phyloP scores from a whole-genome alignment of 352 stramenopile genomes.

The Blastocystis sp. region DNA sequence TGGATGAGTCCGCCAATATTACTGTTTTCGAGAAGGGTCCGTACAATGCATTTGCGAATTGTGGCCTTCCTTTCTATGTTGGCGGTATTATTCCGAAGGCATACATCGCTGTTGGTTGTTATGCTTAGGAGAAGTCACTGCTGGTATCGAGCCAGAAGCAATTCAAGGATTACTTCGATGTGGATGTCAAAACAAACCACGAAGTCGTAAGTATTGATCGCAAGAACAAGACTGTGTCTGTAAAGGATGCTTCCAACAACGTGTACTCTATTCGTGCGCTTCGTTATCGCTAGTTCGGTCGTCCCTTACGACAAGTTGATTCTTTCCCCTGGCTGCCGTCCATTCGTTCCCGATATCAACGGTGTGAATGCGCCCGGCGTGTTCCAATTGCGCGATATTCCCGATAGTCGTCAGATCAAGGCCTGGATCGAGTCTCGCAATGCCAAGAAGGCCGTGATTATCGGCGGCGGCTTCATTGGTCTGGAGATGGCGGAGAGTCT shows the following conservation, averaged over 20 bases:
- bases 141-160: constrained; percentile 68
- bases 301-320: constrained; percentile 68
- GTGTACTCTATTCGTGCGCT: neutral
- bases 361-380: constrained; percentile 68
- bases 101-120: neutral
- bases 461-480: constrained; percentile 70
- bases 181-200: constrained; percentile 67
- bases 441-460: constrained; percentile 67
- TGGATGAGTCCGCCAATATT: constrained; percentile 67
- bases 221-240: constrained; percentile 65
- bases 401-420: constrained; percentile 64
- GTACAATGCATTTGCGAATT: constrained; percentile 69
- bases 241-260: constrained; percentile 64
- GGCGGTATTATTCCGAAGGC: constrained; percentile 67
- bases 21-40: constrained; percentile 68
- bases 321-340: constrained; percentile 67
- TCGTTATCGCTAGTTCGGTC: neutral
- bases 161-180: constrained; percentile 66
- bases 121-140: constrained; percentile 63
- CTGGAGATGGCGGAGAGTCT: constrained; percentile 72
- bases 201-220: constrained; percentile 67
- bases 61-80: constrained; percentile 71
- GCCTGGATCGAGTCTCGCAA: constrained; percentile 65
- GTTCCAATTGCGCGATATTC: constrained; percentile 68
- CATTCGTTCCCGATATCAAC: constrained; percentile 68